These are phyloP conservation scores for Exophiala mesophila DNA, from an alignment of 2,329 filamentous ascomycete genomes.

Conservation along the genomic window DNA sequence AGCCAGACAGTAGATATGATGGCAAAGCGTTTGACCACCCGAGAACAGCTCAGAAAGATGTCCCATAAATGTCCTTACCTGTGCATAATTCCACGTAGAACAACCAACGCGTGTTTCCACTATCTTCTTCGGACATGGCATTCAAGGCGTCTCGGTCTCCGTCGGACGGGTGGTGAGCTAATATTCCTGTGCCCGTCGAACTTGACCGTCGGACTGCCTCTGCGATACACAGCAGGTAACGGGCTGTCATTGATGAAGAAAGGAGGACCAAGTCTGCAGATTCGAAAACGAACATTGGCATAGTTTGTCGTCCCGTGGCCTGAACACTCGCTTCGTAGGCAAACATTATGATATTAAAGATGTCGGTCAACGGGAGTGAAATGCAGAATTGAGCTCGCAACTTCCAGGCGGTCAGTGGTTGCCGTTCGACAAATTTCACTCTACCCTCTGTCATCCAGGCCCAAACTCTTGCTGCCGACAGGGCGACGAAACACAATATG, in stretches of 20 bases:
- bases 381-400: constrained; percentile 10
- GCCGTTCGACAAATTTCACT: constrained; percentile 12
- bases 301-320: constrained; percentile 8
- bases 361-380: constrained; percentile 10
- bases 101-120: constrained; percentile 5
- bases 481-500: constrained; percentile 7
- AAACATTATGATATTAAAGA: constrained; percentile 11
- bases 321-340: constrained; percentile 7
- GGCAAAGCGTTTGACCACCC: constrained; percentile 6
- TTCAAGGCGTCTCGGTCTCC: constrained; percentile 4
- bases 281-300: constrained; percentile 12
- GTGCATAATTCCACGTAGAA: constrained; percentile 7
- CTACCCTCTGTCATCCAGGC: constrained; percentile 12
- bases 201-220: too few relatives aligned
- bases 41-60: constrained; percentile 3
- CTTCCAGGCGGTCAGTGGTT: constrained; percentile 10
- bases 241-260: constrained; percentile 10
- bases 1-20: too few relatives aligned
- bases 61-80: constrained; percentile 8
- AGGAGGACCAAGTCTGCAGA: constrained; percentile 11
- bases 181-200: constrained; percentile 3
- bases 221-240: constrained; percentile 7
- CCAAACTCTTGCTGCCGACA: constrained; percentile 11
- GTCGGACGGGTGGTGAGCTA: constrained; percentile 3
- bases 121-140: constrained; percentile 5